phyloP scores from a whole-genome alignment of 805 yeast species.

The Candida methanosorbosa region DNA sequence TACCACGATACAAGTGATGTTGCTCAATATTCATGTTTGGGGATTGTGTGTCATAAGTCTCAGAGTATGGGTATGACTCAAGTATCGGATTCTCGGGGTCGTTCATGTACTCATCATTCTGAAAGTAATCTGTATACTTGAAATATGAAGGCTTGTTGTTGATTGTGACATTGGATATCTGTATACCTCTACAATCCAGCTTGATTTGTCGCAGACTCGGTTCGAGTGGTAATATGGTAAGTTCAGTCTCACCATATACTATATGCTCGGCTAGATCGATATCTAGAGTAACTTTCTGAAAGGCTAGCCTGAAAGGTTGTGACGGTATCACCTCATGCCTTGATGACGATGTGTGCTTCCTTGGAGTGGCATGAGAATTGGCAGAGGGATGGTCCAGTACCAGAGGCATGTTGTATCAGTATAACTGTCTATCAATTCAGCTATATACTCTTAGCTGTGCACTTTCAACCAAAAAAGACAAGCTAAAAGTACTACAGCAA shows the following conservation, averaged over 20 bases:
- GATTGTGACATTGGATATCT: conserved; percentile 53
- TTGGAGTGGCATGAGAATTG: conserved; percentile 16
- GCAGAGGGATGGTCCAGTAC: conserved; percentile 14
- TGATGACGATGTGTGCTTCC: too few species aligned
- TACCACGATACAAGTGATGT: conserved; percentile 49
- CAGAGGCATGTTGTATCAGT: conserved; percentile 2
- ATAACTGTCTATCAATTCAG: too few species aligned
- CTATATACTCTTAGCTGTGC: too few species aligned
- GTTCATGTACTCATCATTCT: conserved; percentile 27
- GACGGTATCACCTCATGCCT: too few species aligned
- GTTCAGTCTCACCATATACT: conserved; percentile 70
- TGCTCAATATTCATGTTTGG: conserved; percentile 36
- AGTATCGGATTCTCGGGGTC: conserved; percentile 19
- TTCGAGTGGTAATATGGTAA: conserved; percentile 69
- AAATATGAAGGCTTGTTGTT: conserved; percentile 53
- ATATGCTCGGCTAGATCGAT: conserved; percentile 58
- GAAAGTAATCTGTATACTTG: conserved; percentile 42
- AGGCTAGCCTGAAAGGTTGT: conserved; percentile 64
- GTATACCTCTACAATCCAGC: conserved; percentile 75
- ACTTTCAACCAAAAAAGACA: too few species aligned
- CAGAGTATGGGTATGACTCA: conserved; percentile 21
- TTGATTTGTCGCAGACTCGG: conserved; percentile 47
- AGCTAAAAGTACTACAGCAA: too few species aligned
- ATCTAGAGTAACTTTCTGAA: conserved; percentile 75
- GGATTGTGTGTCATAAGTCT: conserved; percentile 33